A percentile compares a stretch with the other conserved stretches of the same genome.
These are phyloP conservation scores for Malania oleifera DNA, from an alignment of 164 flowering plant genomes.

Conservation along the genomic window DNA sequence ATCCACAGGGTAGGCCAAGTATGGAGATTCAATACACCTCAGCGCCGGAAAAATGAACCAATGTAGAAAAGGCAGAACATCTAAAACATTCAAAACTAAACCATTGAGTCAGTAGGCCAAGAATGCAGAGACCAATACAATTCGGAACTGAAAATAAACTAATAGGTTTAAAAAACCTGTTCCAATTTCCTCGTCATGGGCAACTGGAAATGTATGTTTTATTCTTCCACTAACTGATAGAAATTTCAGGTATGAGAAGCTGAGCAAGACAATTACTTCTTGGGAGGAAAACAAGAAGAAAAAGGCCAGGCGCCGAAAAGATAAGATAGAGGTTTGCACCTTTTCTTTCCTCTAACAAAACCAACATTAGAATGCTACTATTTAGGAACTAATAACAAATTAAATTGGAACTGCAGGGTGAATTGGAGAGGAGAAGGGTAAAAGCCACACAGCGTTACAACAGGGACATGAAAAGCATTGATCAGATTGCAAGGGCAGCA, in stretches of 20 bases:
- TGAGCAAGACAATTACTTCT: constrained; percentile 19
- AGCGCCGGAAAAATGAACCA: no score
- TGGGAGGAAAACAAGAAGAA: constrained; percentile 39
- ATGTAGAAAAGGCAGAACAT: no score
- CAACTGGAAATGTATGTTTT: background rate
- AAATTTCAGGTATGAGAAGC: constrained; percentile 31
- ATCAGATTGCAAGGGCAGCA: constrained; percentile 43
- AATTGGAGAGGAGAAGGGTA: constrained; percentile 28
- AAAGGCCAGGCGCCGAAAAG: constrained; percentile 20
- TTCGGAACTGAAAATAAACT: no score
- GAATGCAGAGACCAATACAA: no score
- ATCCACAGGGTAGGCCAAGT: no score
- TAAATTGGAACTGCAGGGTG: constrained; percentile 30
- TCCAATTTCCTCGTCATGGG: background rate
- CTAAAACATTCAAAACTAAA: background rate
- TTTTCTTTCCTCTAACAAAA: background rate
- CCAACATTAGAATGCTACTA: background rate
- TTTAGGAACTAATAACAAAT: constrained; percentile 2
- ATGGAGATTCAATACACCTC: no score
- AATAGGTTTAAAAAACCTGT: no score
- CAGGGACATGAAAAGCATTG: constrained; percentile 26
- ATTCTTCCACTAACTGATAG: constrained; percentile 1
- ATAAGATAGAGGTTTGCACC: constrained; percentile 33
- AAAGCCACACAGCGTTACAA: constrained; percentile 26
- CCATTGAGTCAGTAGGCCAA: background rate